Conservation (phyloP, 2,329 filamentous ascomycete species). For the Aspergillus sp. region DNA sequence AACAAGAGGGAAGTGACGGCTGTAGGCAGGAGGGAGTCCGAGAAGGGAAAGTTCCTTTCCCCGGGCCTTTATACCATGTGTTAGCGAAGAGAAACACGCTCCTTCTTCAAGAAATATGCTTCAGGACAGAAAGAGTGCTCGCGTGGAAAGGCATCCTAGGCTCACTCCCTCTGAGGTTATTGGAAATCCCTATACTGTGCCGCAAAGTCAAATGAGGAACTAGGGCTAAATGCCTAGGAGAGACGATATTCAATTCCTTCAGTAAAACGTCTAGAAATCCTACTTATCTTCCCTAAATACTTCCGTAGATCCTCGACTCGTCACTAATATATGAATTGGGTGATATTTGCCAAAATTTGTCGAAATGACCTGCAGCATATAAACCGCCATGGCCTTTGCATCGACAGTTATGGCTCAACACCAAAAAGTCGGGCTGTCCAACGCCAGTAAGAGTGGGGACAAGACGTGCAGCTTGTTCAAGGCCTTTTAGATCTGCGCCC, state of each 20-base stretch:
- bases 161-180: too few species aligned
- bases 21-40: not conserved
- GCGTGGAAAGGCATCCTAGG: too few species aligned
- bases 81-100: too few species aligned
- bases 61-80: too few species aligned
- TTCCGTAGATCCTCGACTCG: not conserved
- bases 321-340: slow-evolving; percentile 37
- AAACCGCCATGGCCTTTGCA: slow-evolving; percentile 47
- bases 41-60: not conserved
- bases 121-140: too few species aligned
- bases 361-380: slow-evolving; percentile 49
- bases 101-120: too few species aligned
- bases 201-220: too few species aligned
- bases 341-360: slow-evolving; percentile 46
- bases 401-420: slow-evolving; percentile 39
- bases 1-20: not conserved
- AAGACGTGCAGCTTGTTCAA: slow-evolving; percentile 45
- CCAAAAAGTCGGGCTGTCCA: slow-evolving; percentile 51
- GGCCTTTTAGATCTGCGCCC: slow-evolving; percentile 42
- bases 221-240: too few species aligned
- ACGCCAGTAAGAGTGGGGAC: slow-evolving; percentile 50
- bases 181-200: too few species aligned
- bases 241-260: too few species aligned
- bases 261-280: not conserved
- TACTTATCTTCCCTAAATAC: not conserved